Percentiles rank a stretch among this genome's conserved stretches.
phyloP scores from a whole-genome alignment of 768 basidiomycete species.

The Leucosporidium yakuticum region DNA sequence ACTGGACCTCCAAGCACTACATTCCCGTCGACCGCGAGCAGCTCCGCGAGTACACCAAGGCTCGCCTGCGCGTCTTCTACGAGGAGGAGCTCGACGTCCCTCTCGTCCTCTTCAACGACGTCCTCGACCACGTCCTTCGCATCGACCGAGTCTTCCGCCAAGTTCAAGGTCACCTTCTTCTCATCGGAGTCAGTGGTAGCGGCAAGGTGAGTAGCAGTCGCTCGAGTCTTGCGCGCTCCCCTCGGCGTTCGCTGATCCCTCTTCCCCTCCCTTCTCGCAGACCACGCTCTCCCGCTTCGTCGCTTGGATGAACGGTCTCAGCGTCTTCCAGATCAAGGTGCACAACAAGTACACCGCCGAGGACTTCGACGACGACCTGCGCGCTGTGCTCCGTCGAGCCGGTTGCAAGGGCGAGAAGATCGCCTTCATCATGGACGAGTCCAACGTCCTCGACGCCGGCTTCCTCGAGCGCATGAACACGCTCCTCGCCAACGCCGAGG shows the following conservation, averaged over 20 bases:
- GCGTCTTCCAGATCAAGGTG: conserved; percentile 99
- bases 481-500: conserved; percentile 96
- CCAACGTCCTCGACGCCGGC: conserved; percentile 96
- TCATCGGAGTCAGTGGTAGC: conserved; percentile 96
- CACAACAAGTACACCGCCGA: conserved; percentile 98
- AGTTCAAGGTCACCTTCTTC: conserved; percentile 87
- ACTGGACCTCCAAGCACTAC: conserved; percentile 98
- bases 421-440: conserved; percentile 99
- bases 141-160: conserved; percentile 99
- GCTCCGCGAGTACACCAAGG: conserved; percentile 92
- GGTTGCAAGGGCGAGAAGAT: conserved; percentile 99
- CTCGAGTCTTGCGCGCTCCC: conserved; percentile 9
- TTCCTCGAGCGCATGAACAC: conserved; percentile 99
- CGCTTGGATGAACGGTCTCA: conserved; percentile 99
- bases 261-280: conserved; percentile 46
- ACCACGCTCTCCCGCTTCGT: conserved; percentile 97
- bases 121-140: conserved; percentile 92
- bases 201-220: conserved; percentile 67
- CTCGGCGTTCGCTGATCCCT: background rate
- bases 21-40: conserved; percentile 88
- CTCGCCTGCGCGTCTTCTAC: conserved; percentile 93
- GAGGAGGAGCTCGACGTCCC: conserved; percentile 98
- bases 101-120: conserved; percentile 96
- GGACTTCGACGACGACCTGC: conserved; percentile 96
- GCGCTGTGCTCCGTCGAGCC: conserved; percentile 85